These are phyloP conservation scores for Metarhizium robertsii DNA, from an alignment of 2,329 filamentous ascomycete species.

Conservation along the genomic window DNA sequence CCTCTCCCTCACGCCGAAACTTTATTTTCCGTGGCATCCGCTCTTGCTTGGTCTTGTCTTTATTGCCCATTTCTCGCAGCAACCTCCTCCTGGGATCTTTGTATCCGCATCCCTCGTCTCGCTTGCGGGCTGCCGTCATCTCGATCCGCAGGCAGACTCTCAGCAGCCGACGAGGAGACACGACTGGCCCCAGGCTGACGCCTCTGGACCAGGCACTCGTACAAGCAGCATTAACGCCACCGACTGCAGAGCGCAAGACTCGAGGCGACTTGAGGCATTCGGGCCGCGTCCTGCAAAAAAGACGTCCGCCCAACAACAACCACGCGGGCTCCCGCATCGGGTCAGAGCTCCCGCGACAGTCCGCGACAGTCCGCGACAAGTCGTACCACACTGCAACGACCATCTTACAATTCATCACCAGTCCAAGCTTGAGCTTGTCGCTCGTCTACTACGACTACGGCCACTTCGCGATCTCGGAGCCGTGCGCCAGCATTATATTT, in stretches of 20 bases:
- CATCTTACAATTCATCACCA: neutral
- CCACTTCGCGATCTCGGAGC: neutral
- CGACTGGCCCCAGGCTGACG: neutral
- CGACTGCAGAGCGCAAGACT: neutral
- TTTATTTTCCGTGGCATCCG: conserved; percentile 4
- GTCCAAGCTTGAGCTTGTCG: neutral
- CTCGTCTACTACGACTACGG: neutral
- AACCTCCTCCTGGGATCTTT: neutral
- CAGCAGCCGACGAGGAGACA: neutral
- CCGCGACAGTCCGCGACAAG: neutral
- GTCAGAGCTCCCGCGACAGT: neutral
- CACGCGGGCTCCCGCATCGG: conserved; percentile 5
- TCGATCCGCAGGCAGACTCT: neutral
- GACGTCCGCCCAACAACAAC: neutral
- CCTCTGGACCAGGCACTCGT: neutral
- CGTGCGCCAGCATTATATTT: neutral
- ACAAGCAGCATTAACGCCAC: conserved; percentile 4
- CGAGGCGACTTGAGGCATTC: neutral
- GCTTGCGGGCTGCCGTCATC: neutral
- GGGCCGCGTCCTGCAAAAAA: neutral
- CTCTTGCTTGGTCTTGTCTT: neutral
- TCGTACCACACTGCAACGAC: neutral
- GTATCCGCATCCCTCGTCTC: neutral
- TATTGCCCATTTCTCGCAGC: neutral
- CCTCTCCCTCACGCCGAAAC: neutral